Evolutionary conservation across 1,284 basidiomycete species (phyloP).

Genomic region (Papiliotrema flavescens): DNA sequence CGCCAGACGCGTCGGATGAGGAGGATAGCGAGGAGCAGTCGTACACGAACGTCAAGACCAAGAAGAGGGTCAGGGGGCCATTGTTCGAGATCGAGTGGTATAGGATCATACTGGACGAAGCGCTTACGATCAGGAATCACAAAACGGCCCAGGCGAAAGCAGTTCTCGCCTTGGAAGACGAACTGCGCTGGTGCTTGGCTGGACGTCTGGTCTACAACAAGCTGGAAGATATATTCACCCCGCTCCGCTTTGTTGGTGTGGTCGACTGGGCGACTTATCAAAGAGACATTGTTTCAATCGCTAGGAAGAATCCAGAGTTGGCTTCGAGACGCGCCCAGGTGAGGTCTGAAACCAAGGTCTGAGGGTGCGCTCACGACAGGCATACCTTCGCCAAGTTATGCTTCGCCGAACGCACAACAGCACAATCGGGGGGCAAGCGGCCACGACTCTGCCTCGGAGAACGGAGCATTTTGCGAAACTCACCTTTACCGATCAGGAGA

Average conservation of each 20-base stretch:
- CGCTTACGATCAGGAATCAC: slow-evolving; percentile 44
- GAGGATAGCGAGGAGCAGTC: slow-evolving; percentile 7
- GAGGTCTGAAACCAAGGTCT: too few species aligned
- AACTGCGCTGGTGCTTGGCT: slow-evolving; percentile 41
- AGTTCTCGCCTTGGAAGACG: slow-evolving; percentile 28
- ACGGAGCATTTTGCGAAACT: slow-evolving; percentile 31
- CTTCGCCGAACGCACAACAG: slow-evolving; percentile 45
- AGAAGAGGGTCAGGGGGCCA: slow-evolving; percentile 25
- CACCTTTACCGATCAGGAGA: slow-evolving; percentile 43
- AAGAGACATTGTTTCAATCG: slow-evolving; percentile 19
- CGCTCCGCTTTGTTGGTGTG: slow-evolving; percentile 34
- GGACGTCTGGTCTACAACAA: slow-evolving; percentile 34
- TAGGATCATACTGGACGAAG: slow-evolving; percentile 50
- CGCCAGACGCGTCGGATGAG: slow-evolving; percentile 5
- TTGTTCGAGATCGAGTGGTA: slow-evolving; percentile 43
- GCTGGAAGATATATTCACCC: slow-evolving; percentile 35
- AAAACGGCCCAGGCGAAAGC: slow-evolving; percentile 35
- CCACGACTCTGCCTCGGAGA: slow-evolving; percentile 42
- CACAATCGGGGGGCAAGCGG: slow-evolving; percentile 39
- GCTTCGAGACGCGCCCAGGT: slow-evolving; percentile 32
- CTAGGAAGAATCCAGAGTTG: slow-evolving; percentile 34
- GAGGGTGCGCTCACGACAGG: slow-evolving; percentile 22
- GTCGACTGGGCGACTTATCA: slow-evolving; percentile 35
- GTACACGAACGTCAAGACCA: neutral
- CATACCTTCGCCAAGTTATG: slow-evolving; percentile 28